Conservation (phyloP, 129 eudicot species). For the Tagetes patula region DNA sequence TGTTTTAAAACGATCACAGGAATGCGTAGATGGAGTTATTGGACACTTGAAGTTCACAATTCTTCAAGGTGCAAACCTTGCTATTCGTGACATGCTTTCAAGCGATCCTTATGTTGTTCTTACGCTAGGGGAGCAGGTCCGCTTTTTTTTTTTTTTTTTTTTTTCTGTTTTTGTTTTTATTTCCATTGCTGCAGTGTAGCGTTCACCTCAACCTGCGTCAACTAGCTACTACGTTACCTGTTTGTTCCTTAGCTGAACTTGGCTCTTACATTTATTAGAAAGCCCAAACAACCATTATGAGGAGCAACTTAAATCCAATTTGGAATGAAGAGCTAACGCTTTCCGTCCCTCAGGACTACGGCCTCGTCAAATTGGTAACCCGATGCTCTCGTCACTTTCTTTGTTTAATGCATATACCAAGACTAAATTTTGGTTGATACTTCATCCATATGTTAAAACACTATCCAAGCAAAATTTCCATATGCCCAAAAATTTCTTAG, state of each 20-base stretch:
- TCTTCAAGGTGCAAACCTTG: constrained; percentile 77
- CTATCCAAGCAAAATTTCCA: too few species aligned
- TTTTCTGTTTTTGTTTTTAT: neutral
- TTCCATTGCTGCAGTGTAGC: neutral
- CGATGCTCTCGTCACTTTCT: neutral
- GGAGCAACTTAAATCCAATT: constrained; percentile 78
- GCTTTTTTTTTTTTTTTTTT: constrained; percentile 9
- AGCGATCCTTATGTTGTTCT: constrained; percentile 91
- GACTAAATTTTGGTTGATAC: neutral
- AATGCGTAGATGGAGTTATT: constrained; percentile 61
- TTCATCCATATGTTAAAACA: neutral
- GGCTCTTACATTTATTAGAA: constrained; percentile 42
- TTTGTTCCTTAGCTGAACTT: constrained; percentile 13
- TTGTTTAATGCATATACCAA: neutral
- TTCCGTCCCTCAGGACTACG: constrained; percentile 58
- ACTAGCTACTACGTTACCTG: neutral
- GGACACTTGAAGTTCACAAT: constrained; percentile 73
- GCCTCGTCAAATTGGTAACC: constrained; percentile 68
- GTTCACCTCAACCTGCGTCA: neutral
- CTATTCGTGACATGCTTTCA: constrained; percentile 82
- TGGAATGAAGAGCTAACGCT: constrained; percentile 85
- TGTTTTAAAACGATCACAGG: constrained; percentile 49
- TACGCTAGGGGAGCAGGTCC: constrained; percentile 69
- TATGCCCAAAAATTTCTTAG: too few species aligned
- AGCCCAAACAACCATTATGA: constrained; percentile 62